Conservation (phyloP, 768 basidiomycete genomes). For the Pleurotus platypus region DNA sequence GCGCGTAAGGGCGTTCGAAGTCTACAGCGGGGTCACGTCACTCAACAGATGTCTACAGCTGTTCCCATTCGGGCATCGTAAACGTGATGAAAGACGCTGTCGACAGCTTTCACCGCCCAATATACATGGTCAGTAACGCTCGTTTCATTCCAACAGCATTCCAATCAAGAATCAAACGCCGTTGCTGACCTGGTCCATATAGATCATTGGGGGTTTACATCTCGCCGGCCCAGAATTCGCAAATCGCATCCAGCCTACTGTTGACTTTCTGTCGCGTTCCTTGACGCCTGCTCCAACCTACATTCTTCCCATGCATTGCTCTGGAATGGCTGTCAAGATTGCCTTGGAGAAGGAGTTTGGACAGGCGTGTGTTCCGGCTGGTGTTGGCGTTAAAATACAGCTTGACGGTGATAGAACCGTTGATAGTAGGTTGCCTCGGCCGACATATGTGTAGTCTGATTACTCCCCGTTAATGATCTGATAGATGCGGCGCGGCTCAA, state of each 20-base stretch:
- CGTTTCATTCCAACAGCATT: neutral
- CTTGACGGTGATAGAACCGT: slow-evolving; percentile 43
- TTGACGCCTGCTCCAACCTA: slow-evolving; percentile 64
- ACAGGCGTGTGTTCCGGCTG: slow-evolving; percentile 74
- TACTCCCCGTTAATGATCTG: neutral
- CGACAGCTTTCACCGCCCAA: slow-evolving; percentile 55
- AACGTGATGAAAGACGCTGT: slow-evolving; percentile 69
- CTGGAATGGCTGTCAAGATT: slow-evolving; percentile 74
- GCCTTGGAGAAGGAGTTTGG: slow-evolving; percentile 69
- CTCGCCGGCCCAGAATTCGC: slow-evolving; percentile 69
- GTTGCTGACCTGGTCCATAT: neutral
- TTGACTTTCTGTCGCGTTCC: slow-evolving; percentile 62
- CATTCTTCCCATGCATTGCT: slow-evolving; percentile 82
- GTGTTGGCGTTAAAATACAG: slow-evolving; percentile 65
- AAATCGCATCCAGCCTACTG: slow-evolving; percentile 62
- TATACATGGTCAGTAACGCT: slow-evolving; percentile 60
- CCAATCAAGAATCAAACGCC: neutral
- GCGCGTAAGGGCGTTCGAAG: slow-evolving; percentile 54
- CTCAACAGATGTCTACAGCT: slow-evolving; percentile 3
- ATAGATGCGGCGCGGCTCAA: too few species aligned
- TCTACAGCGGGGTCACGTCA: neutral
- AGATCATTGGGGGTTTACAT: slow-evolving; percentile 83
- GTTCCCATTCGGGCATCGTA: slow-evolving; percentile 6
- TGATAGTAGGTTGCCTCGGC: slow-evolving; percentile 34
- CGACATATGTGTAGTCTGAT: slow-evolving; percentile 16